Base-by-base conservation (phyloP, 2,329 filamentous ascomycete genomes). In the Dothistroma septosporum region DNA sequence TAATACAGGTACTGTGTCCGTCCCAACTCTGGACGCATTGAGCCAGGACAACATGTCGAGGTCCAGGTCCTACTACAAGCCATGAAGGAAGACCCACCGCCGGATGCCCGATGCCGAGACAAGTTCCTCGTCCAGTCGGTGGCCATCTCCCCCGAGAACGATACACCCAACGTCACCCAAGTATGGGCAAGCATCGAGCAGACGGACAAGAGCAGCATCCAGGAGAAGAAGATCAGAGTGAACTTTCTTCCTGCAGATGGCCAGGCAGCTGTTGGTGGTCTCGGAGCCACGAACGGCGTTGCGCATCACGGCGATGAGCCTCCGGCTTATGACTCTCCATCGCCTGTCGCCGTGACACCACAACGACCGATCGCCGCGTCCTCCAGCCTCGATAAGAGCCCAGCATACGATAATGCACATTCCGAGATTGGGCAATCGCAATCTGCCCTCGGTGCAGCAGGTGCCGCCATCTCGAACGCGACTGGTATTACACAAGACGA, bases 41-140 rank as follows among this genome's bases (percentile, higher is more conserved):
- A 96, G 75, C 87, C 92, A 44, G 91, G 92, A 69, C 85, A 89
- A 76, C 85, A 90, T 76, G 92, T 99, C 68, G 92, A 97, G 77
- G 93, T 99, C 66, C 88, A 92, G 95, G 94, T 99, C 61, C 87
- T 97, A 41, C 86, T 99, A 47, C 94, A 99, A 80, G 92, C 93
- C 24, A 97, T 99, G 94, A 97, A 96, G 82, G 86, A 91, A 73
- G 92, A 97, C 72, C 93, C 93, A 59, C 85, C 92, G 21, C 76
- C 82, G 60, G 92, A 96, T 75, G 87, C 89, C 64, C 92, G 91
- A 76, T 99, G 94, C 81, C 89, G 91, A 76, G 93, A 97, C 83
- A 97, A 97, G 81, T 97, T 97, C 77, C 85, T 97, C 58, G 93
- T 97, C 37, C 93, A 97, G 78, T 95, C 92, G 28, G 90, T 96